Evolutionary conservation across 768 basidiomycete genomes (phyloP), one percentile per base, ranked within the genome.

Genomic region (Tulasnella calospora): DNA sequence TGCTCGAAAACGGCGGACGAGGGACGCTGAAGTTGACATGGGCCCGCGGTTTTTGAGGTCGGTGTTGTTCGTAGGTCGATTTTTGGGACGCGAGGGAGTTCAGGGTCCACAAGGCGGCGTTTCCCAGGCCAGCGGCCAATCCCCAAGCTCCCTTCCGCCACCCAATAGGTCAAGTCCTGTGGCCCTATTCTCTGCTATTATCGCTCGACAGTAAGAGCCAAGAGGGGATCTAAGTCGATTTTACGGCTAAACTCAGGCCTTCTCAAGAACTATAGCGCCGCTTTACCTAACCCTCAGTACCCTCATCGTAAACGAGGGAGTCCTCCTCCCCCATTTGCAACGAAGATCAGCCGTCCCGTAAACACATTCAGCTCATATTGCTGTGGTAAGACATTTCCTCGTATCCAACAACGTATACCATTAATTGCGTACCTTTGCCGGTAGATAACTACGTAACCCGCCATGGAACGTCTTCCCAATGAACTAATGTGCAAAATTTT

Each of bases 11-110:
- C 61, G 61, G 21, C 61, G 61, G 13, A 67, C 61, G 27, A 67
- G 61, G 2, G 61, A 67, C 33, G 61, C n/a, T 67, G 61, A 67
- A 67, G 61, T 33, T 67, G 61, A 67, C 61, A 67, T 67, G 27
- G 61, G 61, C 13, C 30, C 2, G 33, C 9, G 27, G 61, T 33
- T 33, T 13, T 67, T 27, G 61, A 67, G 61, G 23, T 51, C 21
- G n/a, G 61, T 21, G 23, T 33, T 33, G 61, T 27, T 27, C 12
- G 61, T 27, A 67, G 27, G 61, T 67, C 61, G 61, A 67, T 67
- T 67, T 67, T 67, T 67, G 61, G 61, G 61, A 67, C 61, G 61
- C 61, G 61, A 67, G 61, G 61, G 61, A 67, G 61, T 33, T 67
- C 61, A 67, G 61, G 61, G 61, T 67, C 61, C 61, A 15, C 3